Conservation (phyloP, 768 basidiomycete species). For the Hebeloma cylindrosporum region DNA sequence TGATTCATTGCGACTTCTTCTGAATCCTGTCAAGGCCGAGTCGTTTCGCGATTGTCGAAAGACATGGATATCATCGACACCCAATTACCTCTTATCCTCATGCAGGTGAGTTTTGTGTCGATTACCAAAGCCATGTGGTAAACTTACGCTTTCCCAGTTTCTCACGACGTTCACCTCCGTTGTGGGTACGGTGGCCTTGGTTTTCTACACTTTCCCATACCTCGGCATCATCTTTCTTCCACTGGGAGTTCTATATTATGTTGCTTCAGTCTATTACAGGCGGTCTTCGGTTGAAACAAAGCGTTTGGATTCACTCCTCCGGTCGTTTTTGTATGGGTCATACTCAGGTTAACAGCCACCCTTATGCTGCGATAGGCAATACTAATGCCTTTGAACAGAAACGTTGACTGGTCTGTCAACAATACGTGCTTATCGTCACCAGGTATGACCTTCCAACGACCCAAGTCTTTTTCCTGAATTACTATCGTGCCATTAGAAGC, state of each 20-base stretch:
- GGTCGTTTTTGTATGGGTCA: conserved; percentile 57
- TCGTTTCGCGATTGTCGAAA: conserved; percentile 57
- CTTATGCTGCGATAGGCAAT: background rate
- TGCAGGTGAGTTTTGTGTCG: conserved; percentile 35
- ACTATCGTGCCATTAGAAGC: conserved; percentile 32
- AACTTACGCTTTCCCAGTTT: conserved; percentile 32
- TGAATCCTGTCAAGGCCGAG: conserved; percentile 42
- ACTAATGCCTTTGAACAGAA: conserved; percentile 35
- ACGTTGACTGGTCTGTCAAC: conserved; percentile 64
- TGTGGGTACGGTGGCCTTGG: conserved; percentile 54
- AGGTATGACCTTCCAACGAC: conserved; percentile 39
- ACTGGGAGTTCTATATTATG: conserved; percentile 50
- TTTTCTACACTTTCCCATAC: conserved; percentile 67
- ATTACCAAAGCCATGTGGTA: background rate
- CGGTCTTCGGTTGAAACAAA: conserved; percentile 64
- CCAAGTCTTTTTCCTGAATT: background rate
- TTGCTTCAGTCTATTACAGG: conserved; percentile 56
- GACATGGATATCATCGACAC: conserved; percentile 62
- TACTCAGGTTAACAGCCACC: conserved; percentile 45
- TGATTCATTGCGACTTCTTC: background rate
- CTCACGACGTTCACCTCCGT: conserved; percentile 42
- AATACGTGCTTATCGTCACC: conserved; percentile 57
- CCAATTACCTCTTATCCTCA: conserved; percentile 45
- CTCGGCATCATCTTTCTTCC: conserved; percentile 66
- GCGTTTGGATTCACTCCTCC: conserved; percentile 60